These are phyloP conservation scores for Acaromyces ingoldii DNA, from an alignment of 1,284 basidiomycete species.

Conservation along the genomic window DNA sequence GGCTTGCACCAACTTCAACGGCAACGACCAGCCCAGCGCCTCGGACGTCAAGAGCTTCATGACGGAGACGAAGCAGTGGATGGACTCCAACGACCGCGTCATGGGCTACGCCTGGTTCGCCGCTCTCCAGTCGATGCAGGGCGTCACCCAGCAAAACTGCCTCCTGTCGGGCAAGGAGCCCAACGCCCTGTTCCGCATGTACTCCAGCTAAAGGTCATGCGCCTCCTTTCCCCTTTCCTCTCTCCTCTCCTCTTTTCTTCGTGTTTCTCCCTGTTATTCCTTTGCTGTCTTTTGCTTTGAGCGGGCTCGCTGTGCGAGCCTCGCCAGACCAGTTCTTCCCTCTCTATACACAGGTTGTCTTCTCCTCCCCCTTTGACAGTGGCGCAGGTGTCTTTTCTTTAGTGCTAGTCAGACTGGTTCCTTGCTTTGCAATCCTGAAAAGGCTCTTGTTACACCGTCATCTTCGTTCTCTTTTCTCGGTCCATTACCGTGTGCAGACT, in stretches of 20 bases:
- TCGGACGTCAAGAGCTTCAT: conserved; percentile 53
- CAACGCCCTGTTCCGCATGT: conserved; percentile 19
- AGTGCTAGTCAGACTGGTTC: too few species aligned
- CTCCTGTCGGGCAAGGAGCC: conserved; percentile 24
- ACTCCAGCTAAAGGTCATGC: not conserved
- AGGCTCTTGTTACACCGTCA: too few species aligned
- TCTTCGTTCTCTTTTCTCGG: too few species aligned
- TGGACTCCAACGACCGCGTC: conserved; percentile 38
- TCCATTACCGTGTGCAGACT: too few species aligned
- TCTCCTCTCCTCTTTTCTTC: not conserved
- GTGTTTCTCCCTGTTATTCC: not conserved
- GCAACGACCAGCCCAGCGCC: conserved; percentile 52
- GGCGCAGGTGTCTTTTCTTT: too few species aligned
- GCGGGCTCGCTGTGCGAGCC: not conserved
- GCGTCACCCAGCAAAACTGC: conserved; percentile 25
- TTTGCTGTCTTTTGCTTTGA: not conserved
- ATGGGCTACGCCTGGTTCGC: conserved; percentile 38
- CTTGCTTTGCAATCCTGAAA: too few species aligned
- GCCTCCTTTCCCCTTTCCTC: not conserved
- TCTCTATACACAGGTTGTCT: not conserved
- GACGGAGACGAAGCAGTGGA: conserved; percentile 50
- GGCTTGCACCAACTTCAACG: conserved; percentile 47
- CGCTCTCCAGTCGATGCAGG: conserved; percentile 38
- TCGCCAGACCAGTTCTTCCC: not conserved
- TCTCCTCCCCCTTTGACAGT: too few species aligned